Base-by-base conservation (phyloP, 371 early-diverging fungal genomes). In the Nematocida ironsii region DNA sequence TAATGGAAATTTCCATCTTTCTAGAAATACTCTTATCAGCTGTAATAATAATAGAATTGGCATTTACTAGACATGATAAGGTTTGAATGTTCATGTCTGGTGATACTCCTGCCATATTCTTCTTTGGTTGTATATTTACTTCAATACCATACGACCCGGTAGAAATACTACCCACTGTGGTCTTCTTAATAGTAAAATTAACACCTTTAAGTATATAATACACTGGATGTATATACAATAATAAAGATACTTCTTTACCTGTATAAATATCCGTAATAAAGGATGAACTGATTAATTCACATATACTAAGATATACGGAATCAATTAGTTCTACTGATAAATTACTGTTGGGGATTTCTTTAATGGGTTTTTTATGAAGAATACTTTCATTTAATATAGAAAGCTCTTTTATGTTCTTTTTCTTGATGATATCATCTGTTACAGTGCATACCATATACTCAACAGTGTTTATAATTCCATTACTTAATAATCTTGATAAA, bases 401-500 rank as follows among this genome's bases (percentile, higher is more conserved):
- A 7, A 58, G 23, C 39, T 16, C 13, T 62, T 62, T 18, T 20
- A 27, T 33, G 18, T 62, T 62, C 6, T 33, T 44, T 39, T 13
- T 33, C 27, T 9, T 16, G 27, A 1, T 6, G 13, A 4, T 1
- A 6, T 33, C 9, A 20, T 62, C 13, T 20, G 23, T 1, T 2
- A 27, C 33, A 33, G 45, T 27, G 6, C 40, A 33, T 13, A 62
- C 5, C 45, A 62, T 62, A 13, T 62, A 42, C 64, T 2, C 33
- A 62, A 44, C 40, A 33, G 45, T 62, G 45, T 42, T 42, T 62
- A 62, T 18, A 40, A 44, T 62, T 39, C 39, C 33, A 42, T 62
- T 62, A 5, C 16, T 33, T 11, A 62, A 62, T 40, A 5, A 40
- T 11, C 4, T 58, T 9, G 52, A 50, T 9, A 18, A 9, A 13